Base-by-base conservation (phyloP, 164 flowering plant genomes). In the Pachysandra terminalis region DNA sequence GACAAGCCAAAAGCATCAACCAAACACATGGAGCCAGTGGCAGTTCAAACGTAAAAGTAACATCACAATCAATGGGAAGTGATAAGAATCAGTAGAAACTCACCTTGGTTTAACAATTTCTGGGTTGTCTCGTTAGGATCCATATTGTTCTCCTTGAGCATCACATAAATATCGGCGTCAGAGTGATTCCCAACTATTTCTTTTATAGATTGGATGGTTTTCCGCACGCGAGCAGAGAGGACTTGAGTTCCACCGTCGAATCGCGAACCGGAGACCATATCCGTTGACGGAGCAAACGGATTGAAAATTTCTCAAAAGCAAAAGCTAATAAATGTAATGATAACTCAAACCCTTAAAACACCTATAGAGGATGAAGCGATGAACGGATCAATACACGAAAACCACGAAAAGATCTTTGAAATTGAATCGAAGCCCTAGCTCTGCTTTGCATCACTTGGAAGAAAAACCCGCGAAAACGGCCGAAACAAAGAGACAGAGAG, bases 101-200 rank as follows among this genome's bases (percentile, higher is more conserved):
- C 25, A 94, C 99, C 99, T 86, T 92, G 98, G 62, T 78, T 61
- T 14, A 95, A 81, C 80, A 95, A 72, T 55, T 85, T 91, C 79
- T 91, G 90, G 3, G 83, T 59, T 58, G 97, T 83, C 71, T 89
- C 98, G 65, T 90, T 86, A 73, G 98, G 95, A 69, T 95, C 95
- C 97, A 89, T 95, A 74, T 87, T 79, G 23, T 79, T 63, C 58
- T 95, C 99, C 71, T 88, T 86, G 63, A 95, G 92, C 14, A 83
- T 75, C 25, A 63, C 73, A 65, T 89, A 89, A 9, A 92, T 86
- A 68, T 92, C 97, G 56, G 81, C 82, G 69, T 95, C 97, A 5
- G 97, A 87, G 69, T 90, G 94, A 74, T 85, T 82, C 0, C 86
- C 86, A 15, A 89, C 93, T 21, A 95, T 80, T 65, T 95, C 99